Evolutionary conservation across 345 rosid genomes (phyloP).

Genomic region (Bruguiera parviflora): DNA sequence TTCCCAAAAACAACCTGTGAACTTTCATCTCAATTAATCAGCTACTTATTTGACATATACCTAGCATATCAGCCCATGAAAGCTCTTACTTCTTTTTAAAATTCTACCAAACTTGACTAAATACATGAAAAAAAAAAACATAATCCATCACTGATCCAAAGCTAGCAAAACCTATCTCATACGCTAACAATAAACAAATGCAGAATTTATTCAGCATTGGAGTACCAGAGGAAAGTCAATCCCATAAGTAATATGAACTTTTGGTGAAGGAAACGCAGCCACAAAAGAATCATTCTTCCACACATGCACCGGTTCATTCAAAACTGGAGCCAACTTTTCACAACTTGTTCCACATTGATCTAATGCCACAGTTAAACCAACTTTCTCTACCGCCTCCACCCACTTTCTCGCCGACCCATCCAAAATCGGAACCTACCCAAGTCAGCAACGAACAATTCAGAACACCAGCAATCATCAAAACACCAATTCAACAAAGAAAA

Average conservation of each 20-base stretch:
- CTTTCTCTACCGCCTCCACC: conserved; percentile 59
- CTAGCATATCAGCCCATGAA: too few species aligned
- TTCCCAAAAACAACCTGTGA: too few species aligned
- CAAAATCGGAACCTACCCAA: conserved; percentile 67
- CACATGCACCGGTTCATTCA: conserved; percentile 57
- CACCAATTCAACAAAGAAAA: too few species aligned
- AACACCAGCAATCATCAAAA: too few species aligned
- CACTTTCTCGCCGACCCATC: conserved; percentile 87
- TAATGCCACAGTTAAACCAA: conserved; percentile 52
- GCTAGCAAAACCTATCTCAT: too few species aligned
- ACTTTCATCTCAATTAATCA: too few species aligned
- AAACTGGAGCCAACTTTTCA: conserved; percentile 54
- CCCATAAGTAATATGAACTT: conserved; percentile 64
- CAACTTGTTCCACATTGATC: conserved; percentile 44
- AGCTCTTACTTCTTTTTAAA: too few species aligned
- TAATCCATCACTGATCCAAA: too few species aligned
- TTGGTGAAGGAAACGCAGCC: conserved; percentile 59
- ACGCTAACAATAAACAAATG: background rate
- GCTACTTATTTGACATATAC: too few species aligned
- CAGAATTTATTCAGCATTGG: too few species aligned
- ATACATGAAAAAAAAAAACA: too few species aligned
- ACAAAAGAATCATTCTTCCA: conserved; percentile 60
- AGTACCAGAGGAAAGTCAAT: conserved; percentile 75
- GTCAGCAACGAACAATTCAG: background rate
- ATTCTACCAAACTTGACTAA: too few species aligned